phyloP scores from a whole-genome alignment of 352 stramenopile species.

The Pythium plurisporium region DNA sequence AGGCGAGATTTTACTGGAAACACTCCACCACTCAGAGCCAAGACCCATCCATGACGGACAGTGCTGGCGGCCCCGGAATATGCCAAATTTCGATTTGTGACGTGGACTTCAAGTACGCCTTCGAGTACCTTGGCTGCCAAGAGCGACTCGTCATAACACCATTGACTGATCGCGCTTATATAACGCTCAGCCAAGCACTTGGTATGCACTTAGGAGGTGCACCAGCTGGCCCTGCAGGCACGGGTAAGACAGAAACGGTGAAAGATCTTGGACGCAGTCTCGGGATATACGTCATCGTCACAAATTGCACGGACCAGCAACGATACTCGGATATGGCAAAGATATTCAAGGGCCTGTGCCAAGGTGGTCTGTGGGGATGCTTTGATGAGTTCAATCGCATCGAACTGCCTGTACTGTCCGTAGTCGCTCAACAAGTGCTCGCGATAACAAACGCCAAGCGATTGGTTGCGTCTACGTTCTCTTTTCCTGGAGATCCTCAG shows the following conservation, averaged over 20 bases:
- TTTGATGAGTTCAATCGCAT: conserved; percentile 99
- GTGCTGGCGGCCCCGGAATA: conserved; percentile 92
- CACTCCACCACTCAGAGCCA: conserved; percentile 80
- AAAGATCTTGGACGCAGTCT: conserved; percentile 96
- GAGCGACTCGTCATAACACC: conserved; percentile 96
- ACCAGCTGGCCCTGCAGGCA: conserved; percentile 94
- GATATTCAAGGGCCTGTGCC: conserved; percentile 98
- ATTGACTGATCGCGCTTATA: conserved; percentile 97
- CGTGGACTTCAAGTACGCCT: conserved; percentile 99
- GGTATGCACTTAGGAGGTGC: conserved; percentile 98
- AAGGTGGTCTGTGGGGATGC: conserved; percentile 96
- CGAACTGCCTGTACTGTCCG: conserved; percentile 93
- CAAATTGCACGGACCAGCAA: conserved; percentile 97
- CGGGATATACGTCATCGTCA: conserved; percentile 96
- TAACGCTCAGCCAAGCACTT: conserved; percentile 95
- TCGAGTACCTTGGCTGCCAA: conserved; percentile 97
- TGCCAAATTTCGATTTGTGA: conserved; percentile 96
- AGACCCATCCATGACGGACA: conserved; percentile 95
- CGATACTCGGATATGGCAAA: conserved; percentile 98
- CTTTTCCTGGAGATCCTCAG: conserved; percentile 97
- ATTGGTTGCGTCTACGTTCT: conserved; percentile 92
- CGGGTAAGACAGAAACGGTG: conserved; percentile 96
- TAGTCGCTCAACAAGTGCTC: conserved; percentile 97
- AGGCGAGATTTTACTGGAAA: conserved; percentile 98
- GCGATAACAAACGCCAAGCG: conserved; percentile 98